Conservation (phyloP, 176 grass and related monocot genomes). For the Hsuehochloa calcarea region DNA sequence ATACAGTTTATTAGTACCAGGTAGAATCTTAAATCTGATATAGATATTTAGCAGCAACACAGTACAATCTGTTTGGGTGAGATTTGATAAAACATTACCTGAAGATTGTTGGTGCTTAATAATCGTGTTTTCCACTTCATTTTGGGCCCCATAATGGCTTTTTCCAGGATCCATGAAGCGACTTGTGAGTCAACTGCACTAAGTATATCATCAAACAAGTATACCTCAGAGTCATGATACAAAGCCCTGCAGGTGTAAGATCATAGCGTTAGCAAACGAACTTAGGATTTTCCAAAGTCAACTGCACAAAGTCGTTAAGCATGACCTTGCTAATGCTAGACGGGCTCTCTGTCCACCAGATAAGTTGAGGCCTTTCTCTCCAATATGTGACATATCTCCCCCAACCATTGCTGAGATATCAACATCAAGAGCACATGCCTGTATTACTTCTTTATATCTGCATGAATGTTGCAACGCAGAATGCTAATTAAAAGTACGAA, state of each 20-base stretch:
- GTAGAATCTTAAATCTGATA: constrained; percentile 6
- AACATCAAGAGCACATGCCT: constrained; percentile 81
- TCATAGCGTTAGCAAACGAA: constrained; percentile 26
- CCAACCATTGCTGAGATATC: constrained; percentile 78
- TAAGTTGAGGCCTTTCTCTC: constrained; percentile 90
- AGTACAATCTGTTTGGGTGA: not conserved
- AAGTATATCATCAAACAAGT: constrained; percentile 91
- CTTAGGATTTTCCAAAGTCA: constrained; percentile 5
- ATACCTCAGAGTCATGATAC: constrained; percentile 82
- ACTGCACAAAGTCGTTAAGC: constrained; percentile 1
- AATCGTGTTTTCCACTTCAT: constrained; percentile 77
- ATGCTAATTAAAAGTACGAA: constrained; percentile 11
- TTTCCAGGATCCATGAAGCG: constrained; percentile 80
- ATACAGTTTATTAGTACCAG: not conserved
- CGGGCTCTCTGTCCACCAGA: constrained; percentile 93
- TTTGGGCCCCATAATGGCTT: constrained; percentile 53
- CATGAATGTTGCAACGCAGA: constrained; percentile 23
- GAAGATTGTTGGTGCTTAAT: constrained; percentile 85
- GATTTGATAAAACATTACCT: constrained; percentile 40
- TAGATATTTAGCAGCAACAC: not conserved
- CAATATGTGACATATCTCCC: constrained; percentile 74
- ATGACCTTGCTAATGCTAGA: constrained; percentile 86
- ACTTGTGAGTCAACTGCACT: constrained; percentile 97
- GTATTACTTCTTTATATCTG: constrained; percentile 86
- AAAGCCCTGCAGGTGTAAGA: constrained; percentile 61